Evolutionary conservation across 2,329 filamentous ascomycete genomes (phyloP).

Genomic region (Alternaria rosae): DNA sequence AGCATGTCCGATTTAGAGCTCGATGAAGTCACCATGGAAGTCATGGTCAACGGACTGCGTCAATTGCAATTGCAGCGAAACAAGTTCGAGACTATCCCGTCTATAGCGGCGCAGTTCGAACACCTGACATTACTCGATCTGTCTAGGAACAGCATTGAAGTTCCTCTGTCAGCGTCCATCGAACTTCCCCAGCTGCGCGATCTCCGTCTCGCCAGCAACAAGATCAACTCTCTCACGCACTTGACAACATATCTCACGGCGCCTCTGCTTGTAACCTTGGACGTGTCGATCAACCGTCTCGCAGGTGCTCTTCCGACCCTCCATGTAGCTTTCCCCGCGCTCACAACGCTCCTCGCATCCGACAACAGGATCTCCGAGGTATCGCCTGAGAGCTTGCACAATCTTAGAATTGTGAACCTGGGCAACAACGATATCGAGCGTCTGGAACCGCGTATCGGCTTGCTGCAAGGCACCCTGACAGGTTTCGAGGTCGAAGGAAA

Average conservation of each 20-base stretch:
- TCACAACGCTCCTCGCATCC: slow-evolving; percentile 74
- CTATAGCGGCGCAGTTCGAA: slow-evolving; percentile 72
- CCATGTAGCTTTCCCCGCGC: slow-evolving; percentile 70
- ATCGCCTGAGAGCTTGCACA: slow-evolving; percentile 74
- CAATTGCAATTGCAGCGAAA: slow-evolving; percentile 80
- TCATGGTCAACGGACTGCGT: slow-evolving; percentile 59
- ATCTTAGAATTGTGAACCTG: slow-evolving; percentile 78
- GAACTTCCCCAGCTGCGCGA: slow-evolving; percentile 78
- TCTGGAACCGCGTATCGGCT: slow-evolving; percentile 80
- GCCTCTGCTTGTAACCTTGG: slow-evolving; percentile 76
- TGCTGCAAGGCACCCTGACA: slow-evolving; percentile 72
- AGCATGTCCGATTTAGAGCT: slow-evolving; percentile 50
- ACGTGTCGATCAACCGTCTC: slow-evolving; percentile 84
- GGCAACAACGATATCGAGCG: slow-evolving; percentile 86
- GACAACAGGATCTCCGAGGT: slow-evolving; percentile 82
- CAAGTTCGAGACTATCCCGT: slow-evolving; percentile 72
- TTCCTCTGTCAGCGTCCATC: slow-evolving; percentile 55
- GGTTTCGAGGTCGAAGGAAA: slow-evolving; percentile 83
- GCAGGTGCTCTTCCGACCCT: slow-evolving; percentile 70
- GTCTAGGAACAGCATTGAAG: slow-evolving; percentile 76
- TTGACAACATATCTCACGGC: slow-evolving; percentile 74
- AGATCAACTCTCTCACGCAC: slow-evolving; percentile 70
- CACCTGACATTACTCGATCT: slow-evolving; percentile 76
- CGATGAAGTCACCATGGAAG: slow-evolving; percentile 47
- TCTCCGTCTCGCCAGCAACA: slow-evolving; percentile 77